Evolutionary conservation across 805 yeast genomes (phyloP).

Genomic region (Ogataea wickerhamii): DNA sequence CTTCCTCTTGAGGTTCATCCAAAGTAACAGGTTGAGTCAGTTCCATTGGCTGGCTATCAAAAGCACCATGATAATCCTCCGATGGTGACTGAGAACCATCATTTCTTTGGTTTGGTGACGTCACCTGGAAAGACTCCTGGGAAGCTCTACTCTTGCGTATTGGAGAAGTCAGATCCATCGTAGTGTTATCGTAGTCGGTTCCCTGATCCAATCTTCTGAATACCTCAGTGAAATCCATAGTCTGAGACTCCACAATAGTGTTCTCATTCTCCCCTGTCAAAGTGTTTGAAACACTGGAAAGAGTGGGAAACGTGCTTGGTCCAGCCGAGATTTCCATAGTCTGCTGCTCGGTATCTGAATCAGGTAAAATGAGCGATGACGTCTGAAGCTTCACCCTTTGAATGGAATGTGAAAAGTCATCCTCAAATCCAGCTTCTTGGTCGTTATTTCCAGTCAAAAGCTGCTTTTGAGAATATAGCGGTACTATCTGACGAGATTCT

Average conservation of each 20-base stretch:
- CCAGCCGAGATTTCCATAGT: not conserved
- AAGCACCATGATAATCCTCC: slow-evolving; percentile 1
- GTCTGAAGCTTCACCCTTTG: slow-evolving; percentile 6
- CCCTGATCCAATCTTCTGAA: slow-evolving; percentile 13
- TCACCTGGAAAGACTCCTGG: slow-evolving; percentile 5
- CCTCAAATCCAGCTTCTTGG: slow-evolving; percentile 4
- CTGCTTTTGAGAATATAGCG: slow-evolving; percentile 19
- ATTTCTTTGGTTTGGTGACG: too few species aligned
- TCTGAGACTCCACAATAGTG: slow-evolving; percentile 1
- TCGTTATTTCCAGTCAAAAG: not conserved
- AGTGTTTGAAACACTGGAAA: not conserved
- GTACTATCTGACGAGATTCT: slow-evolving; percentile 30
- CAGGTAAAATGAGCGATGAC: not conserved
- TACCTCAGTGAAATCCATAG: slow-evolving; percentile 12
- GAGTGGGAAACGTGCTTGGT: not conserved
- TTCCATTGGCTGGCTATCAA: slow-evolving; percentile 7
- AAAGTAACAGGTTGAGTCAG: not conserved
- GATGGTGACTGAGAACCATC: not conserved
- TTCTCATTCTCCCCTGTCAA: not conserved
- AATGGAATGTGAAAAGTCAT: slow-evolving; percentile 15
- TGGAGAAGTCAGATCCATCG: slow-evolving; percentile 23
- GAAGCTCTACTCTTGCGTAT: slow-evolving; percentile 8
- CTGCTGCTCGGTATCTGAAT: not conserved
- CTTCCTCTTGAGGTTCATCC: slow-evolving; percentile 3
- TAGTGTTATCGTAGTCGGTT: slow-evolving; percentile 7